Evolutionary conservation across 306 rosid species (phyloP).

Genomic region (Luffa acutangula): DNA sequence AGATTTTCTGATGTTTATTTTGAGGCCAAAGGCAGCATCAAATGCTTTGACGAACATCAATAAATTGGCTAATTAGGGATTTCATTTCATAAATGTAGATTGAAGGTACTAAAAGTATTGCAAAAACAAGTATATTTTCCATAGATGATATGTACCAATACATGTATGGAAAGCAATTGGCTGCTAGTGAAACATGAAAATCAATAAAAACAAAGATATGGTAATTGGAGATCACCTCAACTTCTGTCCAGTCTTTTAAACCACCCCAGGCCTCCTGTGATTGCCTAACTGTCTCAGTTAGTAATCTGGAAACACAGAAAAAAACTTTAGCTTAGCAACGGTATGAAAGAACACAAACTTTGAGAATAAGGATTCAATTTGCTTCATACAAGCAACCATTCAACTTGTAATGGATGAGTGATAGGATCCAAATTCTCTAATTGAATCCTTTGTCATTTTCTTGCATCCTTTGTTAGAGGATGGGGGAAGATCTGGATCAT

Average conservation of each 20-base stretch:
- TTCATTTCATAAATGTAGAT: background rate
- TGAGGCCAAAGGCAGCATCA: background rate
- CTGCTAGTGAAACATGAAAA: background rate
- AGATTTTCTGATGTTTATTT: background rate
- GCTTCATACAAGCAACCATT: background rate
- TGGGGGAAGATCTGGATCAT: too few species aligned
- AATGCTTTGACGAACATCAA: background rate
- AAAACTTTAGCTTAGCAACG: background rate
- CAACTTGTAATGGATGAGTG: background rate
- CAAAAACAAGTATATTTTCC: background rate
- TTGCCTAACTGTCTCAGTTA: slow-evolving; percentile 69
- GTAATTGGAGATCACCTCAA: slow-evolving; percentile 42
- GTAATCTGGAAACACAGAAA: slow-evolving; percentile 33
- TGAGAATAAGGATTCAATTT: background rate
- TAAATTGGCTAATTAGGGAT: background rate
- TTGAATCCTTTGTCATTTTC: background rate
- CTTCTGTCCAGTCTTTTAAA: slow-evolving; percentile 66
- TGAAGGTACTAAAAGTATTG: background rate
- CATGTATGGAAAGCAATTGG: slow-evolving; percentile 4
- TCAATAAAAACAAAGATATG: background rate
- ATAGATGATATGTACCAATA: background rate
- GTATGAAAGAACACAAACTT: background rate
- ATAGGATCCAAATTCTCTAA: background rate
- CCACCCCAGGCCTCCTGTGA: slow-evolving; percentile 71
- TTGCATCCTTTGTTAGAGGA: too few species aligned